Base-by-base conservation (phyloP, 2,329 filamentous ascomycete species). In the Calonectria pseudoturangicola region DNA sequence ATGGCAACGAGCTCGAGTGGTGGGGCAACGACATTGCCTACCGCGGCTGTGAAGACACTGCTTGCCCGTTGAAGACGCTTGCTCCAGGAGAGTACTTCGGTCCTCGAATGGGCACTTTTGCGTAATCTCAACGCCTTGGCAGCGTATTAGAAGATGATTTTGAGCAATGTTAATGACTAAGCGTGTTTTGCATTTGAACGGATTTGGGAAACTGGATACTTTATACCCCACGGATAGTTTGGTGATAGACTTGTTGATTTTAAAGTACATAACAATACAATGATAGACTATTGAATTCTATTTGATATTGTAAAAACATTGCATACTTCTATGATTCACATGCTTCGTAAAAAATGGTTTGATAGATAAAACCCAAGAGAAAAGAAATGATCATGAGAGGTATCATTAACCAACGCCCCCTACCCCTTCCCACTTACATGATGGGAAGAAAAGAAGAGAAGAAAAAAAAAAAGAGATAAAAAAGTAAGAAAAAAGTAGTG, bases 11-110 rank as follows among this genome's bases (percentile, higher is more conserved):
- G 28, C 77, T 89, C 54, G 74, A 85, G 10, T 89, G 88, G 88
- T 89, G 87, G 87, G 88, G 88, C 41, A 89, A 89, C 75, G 80
- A 76, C 21, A 81, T 86, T 9, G 81, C 84, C 4, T 81, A 82
- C 18, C 74, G 83, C 65, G 87, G 86, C 36, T 87, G 86, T 48
- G 87, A 88, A 75, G 84, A 82, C 68, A 76, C 79, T 18, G 81
- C 84, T 4, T 88, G 86, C 72, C 81, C 81, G 13, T 79, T 85
- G 63, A 81, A 83, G 72, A 79, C 76, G 7, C 76, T 87, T 8
- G 76, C 73, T 2, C 73, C 78, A 2, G 83, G 82, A 18, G 83
- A 86, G 66, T 84, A 84, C 51, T 86, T 86, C 74, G 84, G 84
- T 18, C 85, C 85, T 25, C 80, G 84, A 45, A 68, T 85, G 43